phyloP scores from a whole-genome alignment of 2,329 filamentous ascomycete genomes.

The Malbranchea zuffiana region DNA sequence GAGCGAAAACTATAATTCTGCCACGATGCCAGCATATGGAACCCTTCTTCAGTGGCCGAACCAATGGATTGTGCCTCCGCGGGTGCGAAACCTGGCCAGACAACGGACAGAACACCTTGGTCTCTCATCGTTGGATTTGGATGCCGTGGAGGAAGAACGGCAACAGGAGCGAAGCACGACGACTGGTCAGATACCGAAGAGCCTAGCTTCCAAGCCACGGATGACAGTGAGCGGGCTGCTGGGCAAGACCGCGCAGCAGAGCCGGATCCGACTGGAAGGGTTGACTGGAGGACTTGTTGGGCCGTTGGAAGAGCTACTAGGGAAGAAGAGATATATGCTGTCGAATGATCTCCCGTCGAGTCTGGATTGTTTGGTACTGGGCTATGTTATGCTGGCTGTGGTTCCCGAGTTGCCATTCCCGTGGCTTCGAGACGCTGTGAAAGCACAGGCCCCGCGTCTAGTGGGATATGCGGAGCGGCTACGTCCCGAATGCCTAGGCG shows the following conservation, averaged over 20 bases:
- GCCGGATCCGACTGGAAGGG: conserved; percentile 64
- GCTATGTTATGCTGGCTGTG: conserved; percentile 66
- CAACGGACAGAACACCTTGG: conserved; percentile 58
- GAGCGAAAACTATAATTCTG: conserved; percentile 69
- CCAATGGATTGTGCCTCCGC: conserved; percentile 73
- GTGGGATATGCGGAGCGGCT: conserved; percentile 37
- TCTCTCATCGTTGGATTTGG: conserved; percentile 56
- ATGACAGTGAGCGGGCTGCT: conserved; percentile 53
- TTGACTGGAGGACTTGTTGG: conserved; percentile 60
- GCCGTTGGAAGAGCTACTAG: conserved; percentile 55
- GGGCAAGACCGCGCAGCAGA: conserved; percentile 56
- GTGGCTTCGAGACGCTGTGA: conserved; percentile 51
- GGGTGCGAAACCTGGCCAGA: conserved; percentile 59
- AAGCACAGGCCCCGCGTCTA: conserved; percentile 38
- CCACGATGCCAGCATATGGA: conserved; percentile 72
- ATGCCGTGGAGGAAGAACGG: conserved; percentile 33
- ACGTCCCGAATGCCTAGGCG: conserved; percentile 30
- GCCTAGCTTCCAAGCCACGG: conserved; percentile 45
- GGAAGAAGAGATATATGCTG: conserved; percentile 47
- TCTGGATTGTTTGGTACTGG: conserved; percentile 70
- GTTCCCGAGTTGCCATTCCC: conserved; percentile 49
- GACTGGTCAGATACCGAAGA: conserved; percentile 33
- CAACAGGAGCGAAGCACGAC: conserved; percentile 27
- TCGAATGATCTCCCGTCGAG: conserved; percentile 44
- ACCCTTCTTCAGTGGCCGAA: conserved; percentile 71